Conservation (phyloP, 495 filamentous ascomycete species). For the Penicillium mononematosum region DNA sequence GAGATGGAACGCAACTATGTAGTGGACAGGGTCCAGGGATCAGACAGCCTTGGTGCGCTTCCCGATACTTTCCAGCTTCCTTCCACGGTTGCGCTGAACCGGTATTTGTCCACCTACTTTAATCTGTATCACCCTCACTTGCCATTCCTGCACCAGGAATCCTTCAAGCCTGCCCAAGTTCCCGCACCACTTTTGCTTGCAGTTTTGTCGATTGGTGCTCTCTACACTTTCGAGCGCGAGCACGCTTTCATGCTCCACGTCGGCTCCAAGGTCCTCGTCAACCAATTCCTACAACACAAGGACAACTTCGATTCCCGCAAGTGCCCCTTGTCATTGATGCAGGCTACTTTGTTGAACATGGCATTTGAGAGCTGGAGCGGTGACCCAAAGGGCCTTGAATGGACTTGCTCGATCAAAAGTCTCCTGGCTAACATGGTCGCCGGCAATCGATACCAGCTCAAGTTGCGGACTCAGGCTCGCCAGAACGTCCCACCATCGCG, state of each 20-base stretch:
- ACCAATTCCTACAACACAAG: slow-evolving; percentile 95
- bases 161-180: slow-evolving; percentile 75
- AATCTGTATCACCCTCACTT: slow-evolving; percentile 95
- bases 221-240: slow-evolving; percentile 96
- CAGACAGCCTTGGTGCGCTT: slow-evolving; percentile 77
- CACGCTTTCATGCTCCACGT: slow-evolving; percentile 96
- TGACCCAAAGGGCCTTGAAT: slow-evolving; percentile 94
- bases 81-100: slow-evolving; percentile 71
- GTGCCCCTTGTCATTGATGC: slow-evolving; percentile 97
- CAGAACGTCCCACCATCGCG: slow-evolving; percentile 73
- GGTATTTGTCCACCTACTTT: slow-evolving; percentile 93
- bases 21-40: slow-evolving; percentile 77
- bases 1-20: slow-evolving; percentile 82
- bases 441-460: slow-evolving; percentile 93
- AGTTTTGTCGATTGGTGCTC: slow-evolving; percentile 89
- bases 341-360: slow-evolving; percentile 95
- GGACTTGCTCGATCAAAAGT: slow-evolving; percentile 98
- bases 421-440: slow-evolving; percentile 97
- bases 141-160: slow-evolving; percentile 91
- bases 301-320: slow-evolving; percentile 99
- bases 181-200: slow-evolving; percentile 83
- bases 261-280: slow-evolving; percentile 93
- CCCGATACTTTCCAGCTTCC: slow-evolving; percentile 89
- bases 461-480: slow-evolving; percentile 84
- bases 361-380: slow-evolving; percentile 99